Percentiles rank a stretch among this genome's conserved stretches.
Evolutionary conservation across 306 rosid genomes (phyloP).

Genomic region (Glycyrrhiza uralensis): DNA sequence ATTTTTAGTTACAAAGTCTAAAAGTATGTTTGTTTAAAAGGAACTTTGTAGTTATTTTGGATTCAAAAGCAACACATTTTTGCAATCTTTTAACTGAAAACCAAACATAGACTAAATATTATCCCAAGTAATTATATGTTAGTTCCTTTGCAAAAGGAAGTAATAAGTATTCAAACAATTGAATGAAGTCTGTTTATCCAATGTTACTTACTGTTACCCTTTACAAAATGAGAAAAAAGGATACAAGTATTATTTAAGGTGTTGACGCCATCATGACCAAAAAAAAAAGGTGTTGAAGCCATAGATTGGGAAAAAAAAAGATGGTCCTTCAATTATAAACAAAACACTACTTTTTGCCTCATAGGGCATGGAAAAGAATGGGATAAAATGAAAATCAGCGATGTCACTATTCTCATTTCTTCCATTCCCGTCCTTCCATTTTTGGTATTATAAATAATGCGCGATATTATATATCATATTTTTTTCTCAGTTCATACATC

Average conservation of each 20-base stretch:
- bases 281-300: conserved; percentile 5
- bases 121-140: conserved; percentile 6
- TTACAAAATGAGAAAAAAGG: conserved; percentile 9
- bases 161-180: conserved; percentile 2
- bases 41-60: no score
- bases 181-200: conserved; percentile 29
- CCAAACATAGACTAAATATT: no score
- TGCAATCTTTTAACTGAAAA: no score
- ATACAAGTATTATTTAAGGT: background rate
- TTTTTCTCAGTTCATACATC: conserved; percentile 33
- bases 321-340: conserved; percentile 19
- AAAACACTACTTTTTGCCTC: conserved; percentile 13
- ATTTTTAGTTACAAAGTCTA: no score
- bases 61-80: no score
- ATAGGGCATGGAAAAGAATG: conserved; percentile 23
- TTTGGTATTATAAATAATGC: conserved; percentile 1
- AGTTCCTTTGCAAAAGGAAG: conserved; percentile 6
- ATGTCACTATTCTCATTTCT: conserved; percentile 1
- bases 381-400: conserved; percentile 17
- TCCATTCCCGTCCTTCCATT: conserved; percentile 10
- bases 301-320: conserved; percentile 8
- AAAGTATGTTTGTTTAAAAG: no score
- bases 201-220: no score
- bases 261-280: conserved; percentile 12
- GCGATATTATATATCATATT: background rate